Base-by-base conservation (phyloP, 495 filamentous ascomycete genomes). In the Trichoderma reesei region DNA sequence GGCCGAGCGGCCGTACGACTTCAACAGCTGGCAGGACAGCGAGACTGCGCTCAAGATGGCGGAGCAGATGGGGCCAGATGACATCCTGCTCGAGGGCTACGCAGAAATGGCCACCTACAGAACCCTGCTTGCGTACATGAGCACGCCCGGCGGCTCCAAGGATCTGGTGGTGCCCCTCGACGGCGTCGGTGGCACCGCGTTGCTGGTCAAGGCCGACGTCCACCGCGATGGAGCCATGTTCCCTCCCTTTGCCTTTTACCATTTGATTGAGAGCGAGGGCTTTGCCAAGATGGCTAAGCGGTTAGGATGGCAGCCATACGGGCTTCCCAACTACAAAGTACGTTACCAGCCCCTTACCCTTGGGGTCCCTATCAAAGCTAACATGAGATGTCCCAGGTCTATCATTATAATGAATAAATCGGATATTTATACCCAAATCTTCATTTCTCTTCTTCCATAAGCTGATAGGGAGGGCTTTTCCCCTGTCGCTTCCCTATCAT, bases 151-250 rank as follows among this genome's bases (percentile, higher is more conserved):
- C 0, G 80, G 82, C 8, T 83, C 91, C 70, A 76, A 79, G 4
- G 73, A 81, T 33, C 74, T 79, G 36, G 86, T 89, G 68, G 79
- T 96, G 6, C 78, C 80, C 20, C 77, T 98, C 5, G 95, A 98
- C 74, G 94, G 94, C 20, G 95, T 98, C 13, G 94, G 94, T 59
- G 94, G 94, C 5, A 96, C 94, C 2, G 90, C 93, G 7, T 80
- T 98, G 63, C 75, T 98, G 75, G 94, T 98, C 16, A 97, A 97
- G 78, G 94, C 95, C 0, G 95, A 98, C 64, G 94, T 98, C 8
- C 94, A 98, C 70, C 84, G 94, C 14, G 95, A 98, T 72, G 94
- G 94, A 4, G 94, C 95, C 64, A 98, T 98, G 94, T 98, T 98
- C 74, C 94, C 94, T 18, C 83, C 94, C 0, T 98, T 98, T 73